These are phyloP conservation scores for Suhomyces bokatorum DNA, from an alignment of 1,139 yeast genomes.

Conservation along the genomic window DNA sequence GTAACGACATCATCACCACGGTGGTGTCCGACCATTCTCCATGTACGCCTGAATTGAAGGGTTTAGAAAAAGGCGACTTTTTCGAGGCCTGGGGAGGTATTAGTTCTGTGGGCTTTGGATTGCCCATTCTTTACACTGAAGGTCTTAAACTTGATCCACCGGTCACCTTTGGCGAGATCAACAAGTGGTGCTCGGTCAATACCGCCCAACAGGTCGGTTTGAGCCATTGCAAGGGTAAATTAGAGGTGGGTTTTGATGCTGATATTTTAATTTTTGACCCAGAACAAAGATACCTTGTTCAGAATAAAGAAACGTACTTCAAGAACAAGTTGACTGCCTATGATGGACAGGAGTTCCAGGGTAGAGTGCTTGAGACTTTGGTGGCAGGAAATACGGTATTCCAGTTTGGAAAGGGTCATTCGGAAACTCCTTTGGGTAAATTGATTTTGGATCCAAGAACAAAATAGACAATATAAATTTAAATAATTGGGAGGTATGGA, in stretches of 20 bases:
- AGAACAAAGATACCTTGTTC: slow-evolving; percentile 51
- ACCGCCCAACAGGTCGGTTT: slow-evolving; percentile 88
- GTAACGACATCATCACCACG: slow-evolving; percentile 67
- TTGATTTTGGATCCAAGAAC: slow-evolving; percentile 59
- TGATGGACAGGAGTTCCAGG: slow-evolving; percentile 65
- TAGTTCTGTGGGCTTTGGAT: slow-evolving; percentile 86
- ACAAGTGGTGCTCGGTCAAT: slow-evolving; percentile 75
- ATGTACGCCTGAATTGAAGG: slow-evolving; percentile 87
- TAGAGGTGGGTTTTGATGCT: slow-evolving; percentile 78
- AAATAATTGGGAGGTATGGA: too few relatives aligned
- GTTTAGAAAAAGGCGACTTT: slow-evolving; percentile 80
- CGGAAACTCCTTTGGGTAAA: slow-evolving; percentile 55
- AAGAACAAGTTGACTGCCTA: slow-evolving; percentile 89
- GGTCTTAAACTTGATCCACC: slow-evolving; percentile 58
- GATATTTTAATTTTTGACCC: slow-evolving; percentile 84
- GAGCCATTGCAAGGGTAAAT: slow-evolving; percentile 66
- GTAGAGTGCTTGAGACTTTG: slow-evolving; percentile 75
- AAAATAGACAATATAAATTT: background rate
- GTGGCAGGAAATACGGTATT: slow-evolving; percentile 73
- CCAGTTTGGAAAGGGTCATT: slow-evolving; percentile 57
- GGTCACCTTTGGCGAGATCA: slow-evolving; percentile 60
- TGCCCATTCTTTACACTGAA: slow-evolving; percentile 77
- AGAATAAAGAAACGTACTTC: slow-evolving; percentile 63
- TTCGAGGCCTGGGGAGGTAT: slow-evolving; percentile 98
- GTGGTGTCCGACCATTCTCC: slow-evolving; percentile 96